Evolutionary conservation across 2,329 filamentous ascomycete species (phyloP).

Genomic region (Cercospora sp.): DNA sequence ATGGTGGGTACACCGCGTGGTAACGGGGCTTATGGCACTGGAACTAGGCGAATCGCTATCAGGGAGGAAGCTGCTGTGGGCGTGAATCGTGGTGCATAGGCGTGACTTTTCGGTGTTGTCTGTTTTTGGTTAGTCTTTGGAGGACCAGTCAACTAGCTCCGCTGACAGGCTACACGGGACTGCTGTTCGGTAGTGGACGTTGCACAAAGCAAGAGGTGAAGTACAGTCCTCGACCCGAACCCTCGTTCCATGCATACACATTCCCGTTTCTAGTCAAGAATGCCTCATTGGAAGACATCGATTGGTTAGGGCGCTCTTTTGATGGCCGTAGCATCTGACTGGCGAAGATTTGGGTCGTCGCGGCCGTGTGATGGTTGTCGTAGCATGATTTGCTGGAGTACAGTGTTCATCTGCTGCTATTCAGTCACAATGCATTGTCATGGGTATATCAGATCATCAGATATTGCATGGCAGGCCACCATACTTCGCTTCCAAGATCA

Average conservation of each 20-base stretch:
- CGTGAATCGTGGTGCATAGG: neutral
- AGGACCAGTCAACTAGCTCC: neutral
- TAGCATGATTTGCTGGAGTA: neutral
- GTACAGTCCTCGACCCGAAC: neutral
- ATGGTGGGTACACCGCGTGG: conserved; percentile 26
- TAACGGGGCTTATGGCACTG: neutral
- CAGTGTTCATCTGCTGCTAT: neutral
- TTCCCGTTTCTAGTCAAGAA: neutral
- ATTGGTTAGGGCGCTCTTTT: too few species aligned
- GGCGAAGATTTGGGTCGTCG: neutral
- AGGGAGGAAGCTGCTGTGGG: neutral
- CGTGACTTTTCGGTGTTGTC: neutral
- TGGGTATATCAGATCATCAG: neutral
- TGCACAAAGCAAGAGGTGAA: neutral
- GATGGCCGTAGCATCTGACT: neutral
- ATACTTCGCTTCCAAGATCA: neutral
- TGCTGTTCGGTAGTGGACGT: neutral
- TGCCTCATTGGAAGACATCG: neutral
- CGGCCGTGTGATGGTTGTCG: neutral
- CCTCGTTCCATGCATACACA: neutral
- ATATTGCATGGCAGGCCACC: neutral
- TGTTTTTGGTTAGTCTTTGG: neutral
- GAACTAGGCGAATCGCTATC: neutral
- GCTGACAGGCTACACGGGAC: neutral
- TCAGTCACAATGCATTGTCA: neutral